Evolutionary conservation across 163 green algal species (phyloP).

Genomic region (Chlamydomonas reinhardtii): DNA sequence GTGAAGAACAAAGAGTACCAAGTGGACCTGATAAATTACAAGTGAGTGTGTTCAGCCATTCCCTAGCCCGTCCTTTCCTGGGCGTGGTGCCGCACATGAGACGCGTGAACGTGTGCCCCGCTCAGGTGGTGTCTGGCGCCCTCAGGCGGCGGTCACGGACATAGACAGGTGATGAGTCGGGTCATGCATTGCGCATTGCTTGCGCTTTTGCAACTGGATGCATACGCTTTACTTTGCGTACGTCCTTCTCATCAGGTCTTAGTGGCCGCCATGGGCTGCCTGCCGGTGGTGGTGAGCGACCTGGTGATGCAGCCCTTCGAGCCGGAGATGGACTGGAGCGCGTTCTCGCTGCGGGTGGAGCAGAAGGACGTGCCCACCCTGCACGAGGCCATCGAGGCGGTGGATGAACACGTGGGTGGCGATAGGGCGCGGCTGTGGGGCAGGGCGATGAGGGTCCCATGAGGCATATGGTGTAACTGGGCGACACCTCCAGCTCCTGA

Average conservation of each 20-base stretch:
- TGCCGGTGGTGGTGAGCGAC: slow-evolving; percentile 39
- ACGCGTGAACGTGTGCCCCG: too few relatives aligned
- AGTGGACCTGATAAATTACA: neutral
- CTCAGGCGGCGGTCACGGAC: slow-evolving; percentile 55
- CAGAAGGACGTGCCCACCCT: slow-evolving; percentile 6
- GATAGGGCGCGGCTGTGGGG: too few relatives aligned
- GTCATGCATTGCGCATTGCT: too few relatives aligned
- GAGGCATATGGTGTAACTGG: too few relatives aligned
- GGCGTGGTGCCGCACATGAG: too few relatives aligned
- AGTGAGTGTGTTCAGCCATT: neutral
- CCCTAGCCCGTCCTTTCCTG: too few relatives aligned
- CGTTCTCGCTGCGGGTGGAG: slow-evolving; percentile 20
- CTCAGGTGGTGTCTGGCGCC: slow-evolving; percentile 55
- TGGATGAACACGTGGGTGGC: neutral
- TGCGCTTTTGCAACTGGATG: too few relatives aligned
- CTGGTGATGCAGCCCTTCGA: slow-evolving; percentile 50
- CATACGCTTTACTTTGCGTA: too few relatives aligned
- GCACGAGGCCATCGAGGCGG: slow-evolving; percentile 10
- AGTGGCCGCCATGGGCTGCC: slow-evolving; percentile 29
- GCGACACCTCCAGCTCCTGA: too few relatives aligned
- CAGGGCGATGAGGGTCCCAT: too few relatives aligned
- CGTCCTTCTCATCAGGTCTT: neutral
- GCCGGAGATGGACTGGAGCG: slow-evolving; percentile 44
- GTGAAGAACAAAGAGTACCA: neutral
- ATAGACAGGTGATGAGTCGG: slow-evolving; percentile 50